phyloP scores from a whole-genome alignment of 1,139 yeast genomes.

The Pneumocystis murina region DNA sequence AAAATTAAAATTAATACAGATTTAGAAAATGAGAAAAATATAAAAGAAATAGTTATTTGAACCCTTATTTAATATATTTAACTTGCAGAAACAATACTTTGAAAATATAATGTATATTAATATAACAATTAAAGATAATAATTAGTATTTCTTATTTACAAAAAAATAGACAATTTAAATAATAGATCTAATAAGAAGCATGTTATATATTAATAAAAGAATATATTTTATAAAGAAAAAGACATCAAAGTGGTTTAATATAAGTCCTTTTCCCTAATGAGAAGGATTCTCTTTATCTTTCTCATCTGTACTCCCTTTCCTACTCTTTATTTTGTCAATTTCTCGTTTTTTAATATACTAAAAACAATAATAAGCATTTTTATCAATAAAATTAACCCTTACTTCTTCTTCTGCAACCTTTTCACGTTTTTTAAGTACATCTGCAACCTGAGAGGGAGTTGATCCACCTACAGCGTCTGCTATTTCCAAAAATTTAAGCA shows the following conservation, averaged over 20 bases:
- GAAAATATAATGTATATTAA: neutral
- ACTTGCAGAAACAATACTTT: neutral
- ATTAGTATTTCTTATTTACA: too few species aligned
- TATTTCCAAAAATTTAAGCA: constrained; percentile 7
- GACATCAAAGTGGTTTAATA: too few species aligned
- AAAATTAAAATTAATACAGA: neutral
- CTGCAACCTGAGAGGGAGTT: neutral
- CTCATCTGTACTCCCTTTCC: neutral
- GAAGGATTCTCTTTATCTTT: neutral
- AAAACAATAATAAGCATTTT: constrained; percentile 16
- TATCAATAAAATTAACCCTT: constrained; percentile 23
- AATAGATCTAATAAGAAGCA: too few species aligned
- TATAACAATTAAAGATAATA: too few species aligned
- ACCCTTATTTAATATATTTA: too few species aligned
- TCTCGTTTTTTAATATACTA: neutral
- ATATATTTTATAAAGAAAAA: too few species aligned
- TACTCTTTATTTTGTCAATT: neutral
- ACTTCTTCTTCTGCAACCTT: constrained; percentile 52
- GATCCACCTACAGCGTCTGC: constrained; percentile 5
- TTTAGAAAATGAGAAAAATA: neutral
- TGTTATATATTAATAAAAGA: too few species aligned
- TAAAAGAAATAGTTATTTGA: too few species aligned
- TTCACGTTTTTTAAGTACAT: constrained; percentile 36
- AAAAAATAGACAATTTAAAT: too few species aligned
- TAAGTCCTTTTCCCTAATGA: too few species aligned